Conservation (phyloP, 2,329 filamentous ascomycete species). For the Elsinoe australis region DNA sequence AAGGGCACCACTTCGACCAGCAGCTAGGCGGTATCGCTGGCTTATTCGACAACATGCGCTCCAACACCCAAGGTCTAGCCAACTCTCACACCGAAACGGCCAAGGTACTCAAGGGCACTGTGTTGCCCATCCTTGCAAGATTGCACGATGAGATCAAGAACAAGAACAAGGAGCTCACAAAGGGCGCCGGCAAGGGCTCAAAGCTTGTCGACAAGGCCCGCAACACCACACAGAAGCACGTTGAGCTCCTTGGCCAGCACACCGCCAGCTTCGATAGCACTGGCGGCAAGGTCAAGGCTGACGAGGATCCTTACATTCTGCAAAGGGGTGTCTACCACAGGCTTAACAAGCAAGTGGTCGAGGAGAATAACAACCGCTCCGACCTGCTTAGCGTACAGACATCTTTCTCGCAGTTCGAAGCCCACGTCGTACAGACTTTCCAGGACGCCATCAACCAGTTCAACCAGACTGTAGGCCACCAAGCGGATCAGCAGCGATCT, state of each 20-base stretch:
- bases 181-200: constrained; percentile 71
- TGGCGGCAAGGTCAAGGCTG: constrained; percentile 60
- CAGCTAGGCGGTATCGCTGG: constrained; percentile 77
- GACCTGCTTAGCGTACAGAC: constrained; percentile 88
- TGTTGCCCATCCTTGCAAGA: constrained; percentile 81
- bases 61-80: constrained; percentile 84
- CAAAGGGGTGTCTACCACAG: constrained; percentile 74
- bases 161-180: constrained; percentile 81
- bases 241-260: constrained; percentile 84
- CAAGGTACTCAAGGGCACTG: constrained; percentile 76
- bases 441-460: constrained; percentile 79
- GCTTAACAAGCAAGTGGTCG: constrained; percentile 80
- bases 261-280: constrained; percentile 71
- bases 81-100: constrained; percentile 88
- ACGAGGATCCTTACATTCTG: constrained; percentile 82
- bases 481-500: constrained; percentile 71
- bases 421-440: constrained; percentile 72
- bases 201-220: constrained; percentile 91
- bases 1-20: constrained; percentile 90
- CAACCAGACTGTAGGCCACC: constrained; percentile 68
- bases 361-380: constrained; percentile 93
- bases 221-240: constrained; percentile 82
- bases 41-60: constrained; percentile 87
- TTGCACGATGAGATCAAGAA: constrained; percentile 95
- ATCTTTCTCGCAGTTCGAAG: constrained; percentile 80